A percentile compares a stretch with the other conserved stretches of the same genome.
phyloP scores from a whole-genome alignment of 768 basidiomycete genomes.

The Daedaleopsis sinensis region DNA sequence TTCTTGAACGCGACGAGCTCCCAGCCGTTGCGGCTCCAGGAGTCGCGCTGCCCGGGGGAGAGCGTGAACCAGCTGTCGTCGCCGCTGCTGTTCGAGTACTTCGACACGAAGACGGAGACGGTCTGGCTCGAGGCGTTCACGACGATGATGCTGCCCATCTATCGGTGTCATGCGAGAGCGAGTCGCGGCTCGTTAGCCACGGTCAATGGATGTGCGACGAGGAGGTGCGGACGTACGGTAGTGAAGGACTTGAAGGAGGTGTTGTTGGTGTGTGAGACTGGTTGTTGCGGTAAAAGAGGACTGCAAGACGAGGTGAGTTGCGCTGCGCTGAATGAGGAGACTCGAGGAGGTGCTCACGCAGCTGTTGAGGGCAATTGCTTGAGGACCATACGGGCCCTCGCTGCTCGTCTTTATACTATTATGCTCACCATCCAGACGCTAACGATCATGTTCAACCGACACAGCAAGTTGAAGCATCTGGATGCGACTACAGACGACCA shows the following conservation, averaged over 20 bases:
- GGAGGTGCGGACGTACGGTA: not conserved
- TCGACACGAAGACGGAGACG: conserved; percentile 12
- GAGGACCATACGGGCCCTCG: not conserved
- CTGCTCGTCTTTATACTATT: not conserved
- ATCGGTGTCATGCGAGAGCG: not conserved
- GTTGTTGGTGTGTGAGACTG: not conserved
- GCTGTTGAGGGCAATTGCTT: not conserved
- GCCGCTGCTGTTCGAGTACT: conserved; percentile 10
- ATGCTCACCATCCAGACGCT: too few relatives aligned
- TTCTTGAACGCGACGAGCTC: conserved; percentile 18
- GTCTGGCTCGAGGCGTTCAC: not conserved
- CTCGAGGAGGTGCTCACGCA: not conserved
- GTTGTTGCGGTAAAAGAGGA: not conserved
- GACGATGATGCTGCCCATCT: conserved; percentile 18
- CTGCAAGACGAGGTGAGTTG: not conserved
- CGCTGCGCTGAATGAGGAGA: not conserved
- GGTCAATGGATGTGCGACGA: not conserved
- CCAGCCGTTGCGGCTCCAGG: conserved; percentile 11
- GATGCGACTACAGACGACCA: too few relatives aligned
- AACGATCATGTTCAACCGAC: too few relatives aligned
- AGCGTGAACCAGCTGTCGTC: conserved; percentile 12
- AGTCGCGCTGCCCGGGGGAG: conserved; percentile 3
- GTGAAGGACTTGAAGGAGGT: not conserved
- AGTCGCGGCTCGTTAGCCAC: not conserved
- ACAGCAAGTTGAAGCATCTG: too few relatives aligned